Base-by-base conservation (phyloP, 495 filamentous ascomycete genomes). In the Staphylotrichum tortipilum region DNA sequence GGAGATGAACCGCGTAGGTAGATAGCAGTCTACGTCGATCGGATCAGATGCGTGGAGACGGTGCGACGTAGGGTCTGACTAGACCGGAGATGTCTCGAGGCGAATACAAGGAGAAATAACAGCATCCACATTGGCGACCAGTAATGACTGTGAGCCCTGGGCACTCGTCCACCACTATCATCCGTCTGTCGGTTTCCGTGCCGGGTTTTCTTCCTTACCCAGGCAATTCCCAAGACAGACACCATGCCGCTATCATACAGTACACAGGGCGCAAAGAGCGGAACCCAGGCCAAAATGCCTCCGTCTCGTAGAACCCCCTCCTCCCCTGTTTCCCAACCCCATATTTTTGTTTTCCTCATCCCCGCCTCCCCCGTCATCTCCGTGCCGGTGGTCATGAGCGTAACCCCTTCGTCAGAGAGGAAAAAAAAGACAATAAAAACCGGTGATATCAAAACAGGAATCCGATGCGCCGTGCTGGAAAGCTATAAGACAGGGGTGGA, bases 231-330 rank as follows among this genome's bases (percentile, higher is more conserved):
- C 7, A 28, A 19, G 26, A 42, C 46, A 19, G 26, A 42, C 46
- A 18, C 15, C 6, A 34, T 5, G 14, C 4, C 7, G n/a, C 44
- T 36, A 42, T 53, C 28, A 39, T 54, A 49, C 43, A 34, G 23
- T 21, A 34, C 26, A 40, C 24, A 39, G n/a, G n/a, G n/a, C n/a
- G n/a, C 24, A 54, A 42, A 54, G 52, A 54, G 52, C 40, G 52
- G 52, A 54, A 54, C 21, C n/a, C 18, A 19, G 45, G 34, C 40
- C 31, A 12, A 33, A 40, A 30, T 44, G 22, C 48, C 38, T 52
- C 6, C 53, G 33, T 34, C 23, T 40, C 22, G 26, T 4, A 23
- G 18, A 31, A n/a, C n/a, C 30, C 30, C 35, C 26, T 28, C 26
- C 26, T 10, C 26, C 26, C 9, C 18, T 41, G 18, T 26, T 29